phyloP scores from a whole-genome alignment of 768 basidiomycete species.

The Trametes elegans region DNA sequence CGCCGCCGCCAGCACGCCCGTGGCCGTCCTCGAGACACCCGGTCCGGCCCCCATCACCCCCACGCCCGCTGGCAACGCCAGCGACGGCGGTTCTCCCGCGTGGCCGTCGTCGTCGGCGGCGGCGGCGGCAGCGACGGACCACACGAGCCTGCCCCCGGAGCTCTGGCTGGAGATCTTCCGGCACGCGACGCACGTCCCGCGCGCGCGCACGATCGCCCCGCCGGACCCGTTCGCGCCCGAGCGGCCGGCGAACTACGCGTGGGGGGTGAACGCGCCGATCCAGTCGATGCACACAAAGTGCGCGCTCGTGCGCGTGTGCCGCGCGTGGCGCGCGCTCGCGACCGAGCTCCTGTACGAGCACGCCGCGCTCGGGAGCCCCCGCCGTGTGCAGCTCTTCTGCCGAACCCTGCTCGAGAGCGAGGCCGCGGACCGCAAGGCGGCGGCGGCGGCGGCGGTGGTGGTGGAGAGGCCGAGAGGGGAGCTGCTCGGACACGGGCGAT shows the following conservation, averaged over 20 bases:
- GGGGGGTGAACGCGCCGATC: slow-evolving; percentile 46
- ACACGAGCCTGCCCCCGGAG: slow-evolving; percentile 35
- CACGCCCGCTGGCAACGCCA: not conserved
- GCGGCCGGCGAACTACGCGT: slow-evolving; percentile 41
- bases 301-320: slow-evolving; percentile 46
- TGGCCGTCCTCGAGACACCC: not conserved
- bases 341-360: slow-evolving; percentile 46
- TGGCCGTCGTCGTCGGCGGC: no score
- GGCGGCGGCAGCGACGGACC: slow-evolving; percentile 8
- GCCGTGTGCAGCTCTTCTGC: slow-evolving; percentile 39
- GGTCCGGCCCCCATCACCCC: not conserved
- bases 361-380: slow-evolving; percentile 44
- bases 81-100: no score
- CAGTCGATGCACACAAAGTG: slow-evolving; percentile 50
- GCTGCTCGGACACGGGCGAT: slow-evolving; percentile 40
- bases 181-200: slow-evolving; percentile 50
- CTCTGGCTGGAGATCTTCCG: slow-evolving; percentile 58
- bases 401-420: slow-evolving; percentile 32
- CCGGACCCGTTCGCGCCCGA: slow-evolving; percentile 45
- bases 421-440: not conserved
- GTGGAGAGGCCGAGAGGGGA: not conserved
- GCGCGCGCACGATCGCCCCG: slow-evolving; percentile 41
- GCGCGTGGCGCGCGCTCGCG: slow-evolving; percentile 44
- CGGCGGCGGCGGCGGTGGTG: not conserved
- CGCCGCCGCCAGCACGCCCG: not conserved